A percentile compares a stretch with the other conserved stretches of the same genome.
These are phyloP conservation scores for Neofusicoccum laricinum DNA, from an alignment of 2,329 filamentous ascomycete species.

Conservation along the genomic window DNA sequence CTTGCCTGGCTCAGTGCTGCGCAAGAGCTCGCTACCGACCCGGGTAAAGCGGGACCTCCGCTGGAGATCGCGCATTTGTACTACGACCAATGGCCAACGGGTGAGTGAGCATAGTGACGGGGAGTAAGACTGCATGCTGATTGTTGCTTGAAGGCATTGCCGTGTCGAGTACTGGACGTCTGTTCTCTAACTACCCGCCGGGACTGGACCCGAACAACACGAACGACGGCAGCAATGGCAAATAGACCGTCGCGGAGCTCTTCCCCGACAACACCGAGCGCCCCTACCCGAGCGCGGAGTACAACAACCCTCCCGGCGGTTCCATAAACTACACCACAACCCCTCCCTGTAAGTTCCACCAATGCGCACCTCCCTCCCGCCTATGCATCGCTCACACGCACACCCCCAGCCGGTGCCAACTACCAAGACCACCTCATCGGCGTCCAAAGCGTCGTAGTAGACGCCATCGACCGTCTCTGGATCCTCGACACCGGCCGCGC, in stretches of 20 bases:
- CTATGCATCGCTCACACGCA: not conserved
- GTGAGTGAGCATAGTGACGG: conserved; percentile 18
- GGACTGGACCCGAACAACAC: conserved; percentile 50
- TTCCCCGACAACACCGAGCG: conserved; percentile 42
- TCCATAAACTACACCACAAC: conserved; percentile 51
- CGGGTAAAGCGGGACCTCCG: conserved; percentile 39
- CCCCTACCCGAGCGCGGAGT: conserved; percentile 42
- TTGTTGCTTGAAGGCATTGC: conserved; percentile 41
- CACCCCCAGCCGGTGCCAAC: conserved; percentile 38
- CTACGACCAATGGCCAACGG: conserved; percentile 50
- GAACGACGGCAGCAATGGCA: conserved; percentile 38
- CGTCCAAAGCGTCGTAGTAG: conserved; percentile 53
- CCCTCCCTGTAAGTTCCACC: conserved; percentile 31
- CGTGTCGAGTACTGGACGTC: conserved; percentile 49
- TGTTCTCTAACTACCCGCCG: conserved; percentile 52
- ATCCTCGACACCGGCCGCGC: conserved; percentile 53
- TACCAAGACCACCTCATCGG: conserved; percentile 51
- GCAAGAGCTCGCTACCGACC: conserved; percentile 29
- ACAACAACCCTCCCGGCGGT: conserved; percentile 50
- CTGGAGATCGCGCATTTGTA: conserved; percentile 52
- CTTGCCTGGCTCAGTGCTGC: not conserved
- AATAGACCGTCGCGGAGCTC: conserved; percentile 51
- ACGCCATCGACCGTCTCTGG: conserved; percentile 51
- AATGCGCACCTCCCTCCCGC: too few species aligned
- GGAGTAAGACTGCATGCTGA: not conserved